These are phyloP conservation scores for Wallemia mellicola DNA, from an alignment of 1,284 basidiomycete genomes.

Conservation along the genomic window DNA sequence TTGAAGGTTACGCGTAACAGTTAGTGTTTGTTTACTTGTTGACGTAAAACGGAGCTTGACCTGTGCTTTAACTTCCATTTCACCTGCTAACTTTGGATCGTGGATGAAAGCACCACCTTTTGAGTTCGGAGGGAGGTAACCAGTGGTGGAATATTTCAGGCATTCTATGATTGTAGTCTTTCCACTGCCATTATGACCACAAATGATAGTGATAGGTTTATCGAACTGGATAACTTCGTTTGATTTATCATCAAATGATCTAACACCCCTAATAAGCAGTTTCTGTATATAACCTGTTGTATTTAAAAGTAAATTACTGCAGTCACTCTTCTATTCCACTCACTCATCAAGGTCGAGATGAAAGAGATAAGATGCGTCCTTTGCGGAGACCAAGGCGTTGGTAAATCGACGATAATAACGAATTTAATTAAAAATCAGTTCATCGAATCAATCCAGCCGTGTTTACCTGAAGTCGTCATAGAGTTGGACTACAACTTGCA, in stretches of 20 bases:
- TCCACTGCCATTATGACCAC: constrained; percentile 92
- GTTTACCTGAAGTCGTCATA: background rate
- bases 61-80: constrained; percentile 95
- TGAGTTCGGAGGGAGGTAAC: constrained; percentile 88
- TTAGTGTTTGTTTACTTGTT: constrained; percentile 58
- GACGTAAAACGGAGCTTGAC: constrained; percentile 81
- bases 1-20: constrained; percentile 73
- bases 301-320: background rate
- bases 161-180: constrained; percentile 99
- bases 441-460: background rate
- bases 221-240: constrained; percentile 91
- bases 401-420: background rate
- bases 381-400: background rate
- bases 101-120: constrained; percentile 94
- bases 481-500: background rate
- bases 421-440: background rate
- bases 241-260: constrained; percentile 75
- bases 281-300: background rate
- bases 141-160: constrained; percentile 93
- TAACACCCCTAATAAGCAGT: constrained; percentile 26
- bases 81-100: constrained; percentile 91
- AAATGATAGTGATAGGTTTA: constrained; percentile 88
- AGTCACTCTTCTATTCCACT: background rate
- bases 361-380: background rate
- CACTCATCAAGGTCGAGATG: background rate